These are phyloP conservation scores for Gossypium herbaceum DNA, from an alignment of 345 rosid species.

Conservation along the genomic window DNA sequence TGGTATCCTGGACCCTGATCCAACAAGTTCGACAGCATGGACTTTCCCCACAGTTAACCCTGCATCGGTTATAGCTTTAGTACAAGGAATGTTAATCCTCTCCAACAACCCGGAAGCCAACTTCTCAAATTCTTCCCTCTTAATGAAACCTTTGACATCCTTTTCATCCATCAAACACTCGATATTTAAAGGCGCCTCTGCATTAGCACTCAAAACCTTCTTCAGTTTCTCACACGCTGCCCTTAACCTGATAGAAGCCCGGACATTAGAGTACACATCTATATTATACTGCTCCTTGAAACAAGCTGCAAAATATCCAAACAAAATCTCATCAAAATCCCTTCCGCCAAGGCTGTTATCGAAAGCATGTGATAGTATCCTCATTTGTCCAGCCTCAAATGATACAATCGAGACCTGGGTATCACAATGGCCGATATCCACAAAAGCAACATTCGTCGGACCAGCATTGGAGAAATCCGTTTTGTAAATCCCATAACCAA, in stretches of 20 bases:
- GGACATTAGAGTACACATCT: constrained; percentile 48
- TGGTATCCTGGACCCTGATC: constrained; percentile 67
- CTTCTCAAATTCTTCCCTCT: constrained; percentile 61
- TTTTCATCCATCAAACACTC: constrained; percentile 74
- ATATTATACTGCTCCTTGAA: constrained; percentile 54
- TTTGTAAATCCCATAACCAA: constrained; percentile 64
- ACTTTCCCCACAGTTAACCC: constrained; percentile 46
- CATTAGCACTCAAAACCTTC: constrained; percentile 68
- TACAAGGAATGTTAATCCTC: constrained; percentile 45
- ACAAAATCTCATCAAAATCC: constrained; percentile 54
- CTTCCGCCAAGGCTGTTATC: constrained; percentile 55
- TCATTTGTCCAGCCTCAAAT: constrained; percentile 49
- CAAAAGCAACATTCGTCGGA: constrained; percentile 41
- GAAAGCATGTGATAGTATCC: constrained; percentile 48
- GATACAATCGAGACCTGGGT: constrained; percentile 52
- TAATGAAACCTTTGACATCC: constrained; percentile 60
- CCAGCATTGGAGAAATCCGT: constrained; percentile 44
- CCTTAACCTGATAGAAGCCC: constrained; percentile 52
- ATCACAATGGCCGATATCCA: constrained; percentile 62
- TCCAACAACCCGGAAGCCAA: constrained; percentile 43
- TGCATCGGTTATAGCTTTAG: constrained; percentile 51
- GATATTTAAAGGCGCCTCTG: constrained; percentile 55
- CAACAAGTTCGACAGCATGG: constrained; percentile 62
- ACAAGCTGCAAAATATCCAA: constrained; percentile 38
- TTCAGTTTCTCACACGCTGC: constrained; percentile 62